A percentile compares a stretch with the other conserved stretches of the same genome.
These are phyloP conservation scores for Pleurotus citrinopileatus DNA, from an alignment of 768 basidiomycete genomes.

Conservation along the genomic window DNA sequence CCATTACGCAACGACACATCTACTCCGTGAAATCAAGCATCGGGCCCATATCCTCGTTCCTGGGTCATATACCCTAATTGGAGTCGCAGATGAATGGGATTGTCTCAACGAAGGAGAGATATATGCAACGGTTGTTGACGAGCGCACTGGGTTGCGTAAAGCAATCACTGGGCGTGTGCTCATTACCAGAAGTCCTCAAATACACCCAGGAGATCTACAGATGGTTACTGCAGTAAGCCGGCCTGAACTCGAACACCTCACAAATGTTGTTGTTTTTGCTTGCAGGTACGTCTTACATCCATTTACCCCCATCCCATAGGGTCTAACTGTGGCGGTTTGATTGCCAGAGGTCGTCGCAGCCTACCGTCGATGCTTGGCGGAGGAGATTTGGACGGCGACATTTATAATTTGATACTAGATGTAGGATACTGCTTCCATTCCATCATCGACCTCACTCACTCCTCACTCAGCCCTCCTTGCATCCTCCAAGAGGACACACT, in stretches of 20 bases:
- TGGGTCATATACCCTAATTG: constrained; percentile 46
- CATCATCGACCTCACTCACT: not conserved
- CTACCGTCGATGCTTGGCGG: constrained; percentile 49
- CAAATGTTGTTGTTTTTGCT: constrained; percentile 49
- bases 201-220: constrained; percentile 49
- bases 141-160: constrained; percentile 21
- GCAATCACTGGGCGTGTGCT: constrained; percentile 34
- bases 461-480: constrained; percentile 24
- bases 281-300: constrained; percentile 31
- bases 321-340: constrained; percentile 5
- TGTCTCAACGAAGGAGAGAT: constrained; percentile 45
- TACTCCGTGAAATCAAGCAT: constrained; percentile 50
- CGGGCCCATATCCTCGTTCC: constrained; percentile 49
- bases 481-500: constrained; percentile 19
- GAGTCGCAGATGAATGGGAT: constrained; percentile 49
- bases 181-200: constrained; percentile 51
- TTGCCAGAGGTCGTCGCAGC: constrained; percentile 39
- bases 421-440: constrained; percentile 20
- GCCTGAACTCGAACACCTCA: constrained; percentile 34
- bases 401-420: constrained; percentile 46
- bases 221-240: constrained; percentile 39
- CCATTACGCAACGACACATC: constrained; percentile 38
- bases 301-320: not conserved
- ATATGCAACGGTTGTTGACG: constrained; percentile 38
- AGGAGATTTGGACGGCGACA: constrained; percentile 53